Evolutionary conservation across 768 basidiomycete species (phyloP), one percentile per base, ranked within the genome.

Genomic region (Asterophora parasitica): DNA sequence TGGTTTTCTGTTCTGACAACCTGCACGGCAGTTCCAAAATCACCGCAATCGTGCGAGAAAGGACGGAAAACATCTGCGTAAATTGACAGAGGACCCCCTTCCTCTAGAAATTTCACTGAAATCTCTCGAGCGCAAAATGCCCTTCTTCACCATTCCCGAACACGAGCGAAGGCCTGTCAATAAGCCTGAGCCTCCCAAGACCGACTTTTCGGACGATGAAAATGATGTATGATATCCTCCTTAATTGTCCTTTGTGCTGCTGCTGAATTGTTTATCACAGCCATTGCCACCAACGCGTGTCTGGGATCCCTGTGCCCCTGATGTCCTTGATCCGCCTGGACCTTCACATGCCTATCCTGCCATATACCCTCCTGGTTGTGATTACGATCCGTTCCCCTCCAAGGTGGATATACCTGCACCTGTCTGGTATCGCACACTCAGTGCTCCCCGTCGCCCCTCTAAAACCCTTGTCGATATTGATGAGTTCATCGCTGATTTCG

Each of bases 11-110:
- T 33, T 10, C 15, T 34, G 7, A 4, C 7, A 4, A 5, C 3
- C n/a, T n/a, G n/a, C n/a, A n/a, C n/a, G n/a, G n/a, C 42, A 81
- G 79, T 81, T 81, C 45, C 79, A 81, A 63, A 81, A 81, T 34
- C 74, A 72, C 19, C 71, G 79, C 6, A 67, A 63, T 41, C 68
- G 73, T 9, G 64, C 66, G 0, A 70, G 56, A 37, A 62, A 56
- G 34, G 70, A 65, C 13, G 64, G 64, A 2, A 61, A 36, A 36
- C 11, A 6, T 4, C 20, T 65, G 1, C 55, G 31, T 2, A 61
- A 60, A 13, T 52, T 62, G 20, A 9, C 50, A 4, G 31, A 58
- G 1, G 56, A 62, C 17, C 51, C 55, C 2, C 49, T 54, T 9
- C 60, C 62, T 2, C 40, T 56, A 1, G 50, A 62, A 0, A 20